Conservation (phyloP, 805 yeast species). For the Ogataea methanolica region DNA sequence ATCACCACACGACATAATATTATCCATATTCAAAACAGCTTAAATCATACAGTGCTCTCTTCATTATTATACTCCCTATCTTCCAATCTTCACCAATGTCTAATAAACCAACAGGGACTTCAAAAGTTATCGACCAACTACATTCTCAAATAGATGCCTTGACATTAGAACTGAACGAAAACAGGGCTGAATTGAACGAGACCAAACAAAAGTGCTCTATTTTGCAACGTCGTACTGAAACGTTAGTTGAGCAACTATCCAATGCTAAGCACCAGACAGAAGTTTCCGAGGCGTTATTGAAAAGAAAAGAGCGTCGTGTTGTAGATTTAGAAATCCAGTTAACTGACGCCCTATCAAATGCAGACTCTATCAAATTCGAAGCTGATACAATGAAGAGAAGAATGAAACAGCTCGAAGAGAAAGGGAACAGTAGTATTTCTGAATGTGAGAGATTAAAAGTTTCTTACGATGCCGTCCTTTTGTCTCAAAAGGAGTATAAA, state of each 20-base stretch:
- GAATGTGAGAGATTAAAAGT: constrained; percentile 54
- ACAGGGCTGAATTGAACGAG: constrained; percentile 35
- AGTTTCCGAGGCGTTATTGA: constrained; percentile 61
- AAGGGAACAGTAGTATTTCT: constrained; percentile 38
- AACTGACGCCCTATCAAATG: constrained; percentile 40
- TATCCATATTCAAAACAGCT: too few species aligned
- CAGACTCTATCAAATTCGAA: constrained; percentile 46
- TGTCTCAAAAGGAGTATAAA: constrained; percentile 47
- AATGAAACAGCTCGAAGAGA: constrained; percentile 43
- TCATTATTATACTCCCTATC: too few species aligned
- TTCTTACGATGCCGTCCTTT: constrained; percentile 53
- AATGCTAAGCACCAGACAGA: constrained; percentile 76
- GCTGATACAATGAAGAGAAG: constrained; percentile 47
- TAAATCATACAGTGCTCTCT: too few species aligned
- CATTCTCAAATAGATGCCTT: constrained; percentile 29
- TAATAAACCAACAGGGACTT: constrained; percentile 15
- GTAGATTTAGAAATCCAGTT: constrained; percentile 59
- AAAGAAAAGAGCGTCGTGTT: constrained; percentile 66
- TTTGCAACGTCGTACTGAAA: constrained; percentile 45
- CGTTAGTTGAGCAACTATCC: constrained; percentile 57
- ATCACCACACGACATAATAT: too few species aligned
- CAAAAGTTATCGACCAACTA: constrained; percentile 29
- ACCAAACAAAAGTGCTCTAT: constrained; percentile 47
- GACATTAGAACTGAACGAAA: constrained; percentile 16
- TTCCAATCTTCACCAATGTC: too few species aligned